Base-by-base conservation (phyloP, 345 rosid species). In the Adansonia digitata region DNA sequence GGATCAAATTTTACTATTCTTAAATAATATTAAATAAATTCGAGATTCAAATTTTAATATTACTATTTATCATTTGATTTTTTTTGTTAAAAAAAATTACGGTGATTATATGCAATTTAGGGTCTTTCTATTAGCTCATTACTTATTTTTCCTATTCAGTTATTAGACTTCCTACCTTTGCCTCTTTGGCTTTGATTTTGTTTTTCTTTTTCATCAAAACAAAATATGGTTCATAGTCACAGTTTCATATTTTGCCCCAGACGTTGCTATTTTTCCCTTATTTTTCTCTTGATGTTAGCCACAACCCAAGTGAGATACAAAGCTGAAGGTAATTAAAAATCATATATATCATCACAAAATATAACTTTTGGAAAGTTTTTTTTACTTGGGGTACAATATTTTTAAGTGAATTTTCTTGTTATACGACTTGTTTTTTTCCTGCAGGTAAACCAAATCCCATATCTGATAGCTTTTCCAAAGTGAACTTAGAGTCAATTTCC, bases 401-500 rank as follows among this genome's bases (percentile, higher is more conserved):
- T 71, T 37, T 24, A 34, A 2, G 29, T 72, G 5, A 65, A 37
- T 55, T 64, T n/a, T 70, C 22, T 20, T 20, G 61, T 18, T 71
- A 42, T n/a, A n/a, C 18, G 37, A 20, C 7, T 0, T 69, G 43
- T 76, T 18, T 53, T 72, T 81, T n/a, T n/a, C n/a, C n/a, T n/a
- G 77, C 88, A 89, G 97, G 88, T 39, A 88, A 94, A 86, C 79
- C 85, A n/a, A 77, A 69, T 70, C 88, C 86, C 10, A 81, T 69
- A 75, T 74, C 84, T 9, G 35, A 72, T 27, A 72, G 49, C 51
- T 26, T 76, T 74, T 77, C 85, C 66, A 74, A 75, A 89, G 94
- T 91, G 66, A 69, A 74, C 4, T 75, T 70, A 5, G 24, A 3
- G 22, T 49, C 12, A 17, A 24, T 0, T 20, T 14, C 18, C 48